phyloP scores from a whole-genome alignment of 2,329 filamentous ascomycete genomes.

The Penicillium sp. region DNA sequence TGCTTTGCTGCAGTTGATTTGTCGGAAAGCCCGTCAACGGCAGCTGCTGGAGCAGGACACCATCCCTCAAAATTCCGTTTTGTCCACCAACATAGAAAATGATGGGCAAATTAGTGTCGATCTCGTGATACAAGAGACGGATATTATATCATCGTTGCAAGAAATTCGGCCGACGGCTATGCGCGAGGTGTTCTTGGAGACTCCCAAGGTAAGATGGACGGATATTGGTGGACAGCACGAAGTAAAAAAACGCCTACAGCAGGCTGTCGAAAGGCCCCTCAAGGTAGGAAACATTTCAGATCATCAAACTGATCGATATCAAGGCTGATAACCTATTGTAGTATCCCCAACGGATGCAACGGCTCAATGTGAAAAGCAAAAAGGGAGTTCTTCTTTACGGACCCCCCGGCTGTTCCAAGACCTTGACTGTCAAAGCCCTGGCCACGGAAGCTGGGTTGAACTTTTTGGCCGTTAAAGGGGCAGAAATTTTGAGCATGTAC shows the following conservation, averaged over 20 bases:
- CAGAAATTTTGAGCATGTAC: conserved; percentile 93
- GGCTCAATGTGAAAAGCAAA: conserved; percentile 58
- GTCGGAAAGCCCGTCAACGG: conserved; percentile 40
- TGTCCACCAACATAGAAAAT: neutral
- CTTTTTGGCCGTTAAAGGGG: conserved; percentile 91
- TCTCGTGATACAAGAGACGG: conserved; percentile 34
- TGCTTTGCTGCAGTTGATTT: conserved; percentile 59
- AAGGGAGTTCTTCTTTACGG: conserved; percentile 89
- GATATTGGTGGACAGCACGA: conserved; percentile 83
- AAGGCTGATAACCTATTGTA: conserved; percentile 25
- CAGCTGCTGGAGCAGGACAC: conserved; percentile 20
- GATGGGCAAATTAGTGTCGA: conserved; percentile 18
- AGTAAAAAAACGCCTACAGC: conserved; percentile 66
- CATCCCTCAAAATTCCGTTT: neutral
- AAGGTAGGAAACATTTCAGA: conserved; percentile 40
- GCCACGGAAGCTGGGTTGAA: conserved; percentile 89
- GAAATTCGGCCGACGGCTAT: conserved; percentile 78
- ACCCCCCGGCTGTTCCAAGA: conserved; percentile 92
- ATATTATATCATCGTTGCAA: conserved; percentile 56
- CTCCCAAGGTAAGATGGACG: conserved; percentile 78
- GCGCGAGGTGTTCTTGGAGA: conserved; percentile 84
- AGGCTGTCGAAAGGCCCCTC: conserved; percentile 58
- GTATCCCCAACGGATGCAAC: conserved; percentile 51
- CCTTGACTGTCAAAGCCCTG: conserved; percentile 83
- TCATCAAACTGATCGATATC: neutral